Conservation (phyloP, 208 protist genomes). For the Trypanosoma vivax region DNA sequence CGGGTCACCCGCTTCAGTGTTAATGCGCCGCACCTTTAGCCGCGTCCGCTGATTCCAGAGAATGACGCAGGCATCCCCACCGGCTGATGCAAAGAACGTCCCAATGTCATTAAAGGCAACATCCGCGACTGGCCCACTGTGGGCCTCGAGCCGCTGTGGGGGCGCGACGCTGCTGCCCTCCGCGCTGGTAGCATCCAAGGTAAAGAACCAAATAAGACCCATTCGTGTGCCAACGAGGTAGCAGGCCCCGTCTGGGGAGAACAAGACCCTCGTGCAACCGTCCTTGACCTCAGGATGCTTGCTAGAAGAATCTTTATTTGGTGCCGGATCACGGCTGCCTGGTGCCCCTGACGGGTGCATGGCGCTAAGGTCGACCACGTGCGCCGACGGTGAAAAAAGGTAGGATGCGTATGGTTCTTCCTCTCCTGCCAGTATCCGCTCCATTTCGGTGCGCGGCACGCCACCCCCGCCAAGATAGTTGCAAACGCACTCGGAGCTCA, state of each 20-base stretch:
- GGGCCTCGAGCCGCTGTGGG: constrained; percentile 22
- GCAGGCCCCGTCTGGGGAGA: constrained; percentile 31
- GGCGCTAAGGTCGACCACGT: constrained; percentile 28
- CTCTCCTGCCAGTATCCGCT: constrained; percentile 10
- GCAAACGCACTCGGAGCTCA: neutral
- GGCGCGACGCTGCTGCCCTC: no score
- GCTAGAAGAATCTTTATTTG: neutral
- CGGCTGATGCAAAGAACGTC: constrained; percentile 34
- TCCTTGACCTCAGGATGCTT: neutral
- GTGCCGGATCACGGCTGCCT: neutral
- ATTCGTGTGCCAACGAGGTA: constrained; percentile 44
- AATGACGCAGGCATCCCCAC: constrained; percentile 44
- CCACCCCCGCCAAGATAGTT: no score
- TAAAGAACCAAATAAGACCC: constrained; percentile 40
- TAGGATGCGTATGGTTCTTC: constrained; percentile 30
- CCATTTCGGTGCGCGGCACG: constrained; percentile 5
- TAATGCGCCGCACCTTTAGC: constrained; percentile 48
- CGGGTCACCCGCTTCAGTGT: constrained; percentile 20
- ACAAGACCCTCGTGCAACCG: constrained; percentile 33
- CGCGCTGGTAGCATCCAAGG: constrained; percentile 1
- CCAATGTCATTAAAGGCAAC: constrained; percentile 54
- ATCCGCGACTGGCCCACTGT: constrained; percentile 37
- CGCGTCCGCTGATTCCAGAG: constrained; percentile 35
- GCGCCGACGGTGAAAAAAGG: constrained; percentile 40
- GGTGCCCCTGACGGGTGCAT: neutral